phyloP scores from a whole-genome alignment of 2,329 filamentous ascomycete species.

The Paecilomyces sp. region DNA sequence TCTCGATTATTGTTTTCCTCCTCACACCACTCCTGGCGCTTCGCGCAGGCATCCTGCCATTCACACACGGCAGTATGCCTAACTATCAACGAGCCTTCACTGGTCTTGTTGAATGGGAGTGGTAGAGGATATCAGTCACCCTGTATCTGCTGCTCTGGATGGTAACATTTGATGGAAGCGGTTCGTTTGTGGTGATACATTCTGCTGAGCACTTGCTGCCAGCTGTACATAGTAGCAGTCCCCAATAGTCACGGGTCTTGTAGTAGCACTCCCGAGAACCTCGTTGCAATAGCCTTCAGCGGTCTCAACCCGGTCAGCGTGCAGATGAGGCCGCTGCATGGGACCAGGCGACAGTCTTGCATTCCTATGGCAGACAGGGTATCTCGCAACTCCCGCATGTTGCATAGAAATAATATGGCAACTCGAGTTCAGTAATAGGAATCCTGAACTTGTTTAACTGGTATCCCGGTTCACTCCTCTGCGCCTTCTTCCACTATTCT shows the following conservation, averaged over 20 bases:
- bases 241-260: neutral
- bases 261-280: neutral
- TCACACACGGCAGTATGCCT: constrained; percentile 22
- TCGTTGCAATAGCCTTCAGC: neutral
- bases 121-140: constrained; percentile 59
- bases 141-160: constrained; percentile 88
- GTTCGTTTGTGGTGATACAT: constrained; percentile 76
- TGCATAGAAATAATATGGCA: neutral
- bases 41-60: constrained; percentile 31
- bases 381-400: neutral
- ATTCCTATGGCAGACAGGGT: neutral
- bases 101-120: constrained; percentile 44
- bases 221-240: constrained; percentile 2
- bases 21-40: constrained; percentile 34
- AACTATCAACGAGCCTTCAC: constrained; percentile 26
- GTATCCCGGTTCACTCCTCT: constrained; percentile 24
- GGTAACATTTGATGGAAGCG: constrained; percentile 62
- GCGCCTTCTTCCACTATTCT: constrained; percentile 58
- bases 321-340: neutral
- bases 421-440: neutral
- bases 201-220: constrained; percentile 15
- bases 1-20: constrained; percentile 11
- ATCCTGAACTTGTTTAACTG: neutral
- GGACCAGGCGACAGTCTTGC: neutral
- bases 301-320: neutral